Conservation (phyloP, 805 yeast species). For the Schwanniomyces polymorphus region DNA sequence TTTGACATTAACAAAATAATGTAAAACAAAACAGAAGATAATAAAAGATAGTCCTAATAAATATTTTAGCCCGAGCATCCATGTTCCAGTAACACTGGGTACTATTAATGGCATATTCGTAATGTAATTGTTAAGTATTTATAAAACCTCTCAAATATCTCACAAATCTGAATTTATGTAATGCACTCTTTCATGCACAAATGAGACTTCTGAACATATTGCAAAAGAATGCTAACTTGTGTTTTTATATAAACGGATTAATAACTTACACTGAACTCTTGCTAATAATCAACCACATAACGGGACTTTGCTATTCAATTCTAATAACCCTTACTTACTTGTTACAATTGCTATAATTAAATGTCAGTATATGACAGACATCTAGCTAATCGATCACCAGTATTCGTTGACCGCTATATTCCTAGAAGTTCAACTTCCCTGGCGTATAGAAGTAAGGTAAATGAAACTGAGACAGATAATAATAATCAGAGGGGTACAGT, state of each 20-base stretch:
- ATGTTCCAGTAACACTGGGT: not conserved
- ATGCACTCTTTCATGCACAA: not conserved
- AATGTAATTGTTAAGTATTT: not conserved
- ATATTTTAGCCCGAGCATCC: not conserved
- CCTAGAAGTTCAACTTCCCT: not conserved
- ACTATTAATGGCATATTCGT: slow-evolving; percentile 10
- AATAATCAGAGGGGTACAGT: not conserved
- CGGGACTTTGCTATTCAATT: not conserved
- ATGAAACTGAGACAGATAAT: not conserved
- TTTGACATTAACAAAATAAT: slow-evolving; percentile 15
- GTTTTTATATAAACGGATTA: not conserved
- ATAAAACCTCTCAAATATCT: not conserved
- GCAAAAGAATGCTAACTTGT: not conserved
- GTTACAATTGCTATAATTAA: not conserved
- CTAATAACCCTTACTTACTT: not conserved
- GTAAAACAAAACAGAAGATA: slow-evolving; percentile 10
- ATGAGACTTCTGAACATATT: not conserved
- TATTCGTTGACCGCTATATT: not conserved
- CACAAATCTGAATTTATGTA: not conserved
- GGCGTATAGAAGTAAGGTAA: not conserved
- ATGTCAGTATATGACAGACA: not conserved
- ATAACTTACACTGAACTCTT: not conserved
- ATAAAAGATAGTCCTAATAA: slow-evolving; percentile 8
- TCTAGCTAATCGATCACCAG: not conserved
- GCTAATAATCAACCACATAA: too few relatives aligned